These are phyloP conservation scores for Ophiosphaerella narmari DNA, from an alignment of 2,329 filamentous ascomycete genomes.

Conservation along the genomic window DNA sequence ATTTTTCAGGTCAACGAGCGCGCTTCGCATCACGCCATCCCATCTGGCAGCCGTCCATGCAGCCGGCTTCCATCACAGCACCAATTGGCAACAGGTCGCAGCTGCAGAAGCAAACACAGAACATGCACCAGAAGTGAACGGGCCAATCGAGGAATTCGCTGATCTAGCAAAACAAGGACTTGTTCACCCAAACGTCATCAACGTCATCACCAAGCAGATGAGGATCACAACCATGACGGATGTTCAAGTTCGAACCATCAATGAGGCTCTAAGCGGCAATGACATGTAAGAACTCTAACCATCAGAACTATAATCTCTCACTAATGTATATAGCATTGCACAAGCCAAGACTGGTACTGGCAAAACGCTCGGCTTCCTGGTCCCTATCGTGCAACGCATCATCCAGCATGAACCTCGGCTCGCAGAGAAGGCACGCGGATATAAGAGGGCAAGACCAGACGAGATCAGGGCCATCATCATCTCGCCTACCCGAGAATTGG, in stretches of 20 bases:
- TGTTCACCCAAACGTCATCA: constrained; percentile 69
- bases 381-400: constrained; percentile 83
- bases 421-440: constrained; percentile 50
- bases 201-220: constrained; percentile 73
- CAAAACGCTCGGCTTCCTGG: constrained; percentile 91
- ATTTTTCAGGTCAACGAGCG: constrained; percentile 23
- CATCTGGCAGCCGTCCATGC: constrained; percentile 26
- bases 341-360: constrained; percentile 97
- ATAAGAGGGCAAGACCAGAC: constrained; percentile 50
- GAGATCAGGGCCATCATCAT: constrained; percentile 66
- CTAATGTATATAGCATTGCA: constrained; percentile 59
- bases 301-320: constrained; percentile 8
- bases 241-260: constrained; percentile 84
- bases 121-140: constrained; percentile 21
- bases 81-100: constrained; percentile 44
- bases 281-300: constrained; percentile 70
- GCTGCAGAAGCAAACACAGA: constrained; percentile 23
- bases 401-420: constrained; percentile 67
- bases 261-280: constrained; percentile 74
- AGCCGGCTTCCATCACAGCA: constrained; percentile 47
- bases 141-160: constrained; percentile 48
- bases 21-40: constrained; percentile 22
- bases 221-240: constrained; percentile 85
- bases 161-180: constrained; percentile 51
- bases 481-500: constrained; percentile 66